phyloP scores from a whole-genome alignment of 176 grass and related monocot species.

The Saccharum spontaneum region DNA sequence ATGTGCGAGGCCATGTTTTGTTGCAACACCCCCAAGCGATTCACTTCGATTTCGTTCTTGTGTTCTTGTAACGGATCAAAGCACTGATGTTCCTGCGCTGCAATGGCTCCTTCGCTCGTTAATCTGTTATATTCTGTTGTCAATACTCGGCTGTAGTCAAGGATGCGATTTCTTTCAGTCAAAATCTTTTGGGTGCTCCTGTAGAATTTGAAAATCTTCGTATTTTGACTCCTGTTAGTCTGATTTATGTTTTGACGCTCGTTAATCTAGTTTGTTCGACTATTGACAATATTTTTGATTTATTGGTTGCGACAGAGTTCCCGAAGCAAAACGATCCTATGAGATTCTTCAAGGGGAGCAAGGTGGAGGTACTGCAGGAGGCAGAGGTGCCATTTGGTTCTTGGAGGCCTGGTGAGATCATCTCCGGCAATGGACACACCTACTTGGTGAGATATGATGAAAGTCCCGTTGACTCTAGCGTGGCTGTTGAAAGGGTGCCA shows the following conservation, averaged over 20 bases:
- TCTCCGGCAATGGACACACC: conserved; percentile 72
- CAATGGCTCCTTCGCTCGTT: not conserved
- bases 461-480: not conserved
- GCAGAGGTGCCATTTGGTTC: conserved; percentile 48
- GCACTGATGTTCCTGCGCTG: not conserved
- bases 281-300: conserved; percentile 21
- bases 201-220: not conserved
- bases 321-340: conserved; percentile 16
- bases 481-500: conserved; percentile 54
- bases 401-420: conserved; percentile 66
- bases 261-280: not conserved
- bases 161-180: not conserved
- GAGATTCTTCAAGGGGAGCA: conserved; percentile 64
- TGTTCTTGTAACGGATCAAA: conserved; percentile 11
- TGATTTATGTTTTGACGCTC: not conserved
- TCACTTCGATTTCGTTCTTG: conserved; percentile 4
- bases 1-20: not conserved
- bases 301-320: conserved; percentile 18
- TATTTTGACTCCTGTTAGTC: not conserved
- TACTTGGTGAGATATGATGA: conserved; percentile 61
- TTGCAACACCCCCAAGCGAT: not conserved
- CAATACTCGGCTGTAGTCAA: not conserved
- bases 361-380: conserved; percentile 67
- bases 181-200: not conserved
- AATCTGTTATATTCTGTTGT: not conserved